phyloP scores from a whole-genome alignment of 148 eudicot species.

The Vaccinium darrowii region DNA sequence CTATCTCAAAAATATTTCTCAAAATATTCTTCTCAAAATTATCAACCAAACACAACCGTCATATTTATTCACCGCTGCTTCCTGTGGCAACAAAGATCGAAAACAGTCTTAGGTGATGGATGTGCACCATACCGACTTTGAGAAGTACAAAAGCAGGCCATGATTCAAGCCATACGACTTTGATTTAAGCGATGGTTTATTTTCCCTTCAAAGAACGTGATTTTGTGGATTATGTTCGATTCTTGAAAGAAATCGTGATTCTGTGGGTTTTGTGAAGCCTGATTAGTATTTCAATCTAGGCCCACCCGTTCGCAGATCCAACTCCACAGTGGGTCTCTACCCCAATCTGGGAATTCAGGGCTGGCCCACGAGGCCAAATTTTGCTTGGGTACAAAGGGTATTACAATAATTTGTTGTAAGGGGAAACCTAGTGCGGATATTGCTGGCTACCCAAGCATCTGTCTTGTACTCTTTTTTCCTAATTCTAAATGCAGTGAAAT shows the following conservation, averaged over 20 bases:
- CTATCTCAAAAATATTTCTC: no score
- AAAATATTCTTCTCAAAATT: no score
- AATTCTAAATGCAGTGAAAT: background rate
- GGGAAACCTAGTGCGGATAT: background rate
- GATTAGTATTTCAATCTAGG: background rate
- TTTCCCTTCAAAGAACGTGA: background rate
- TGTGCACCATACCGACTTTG: background rate
- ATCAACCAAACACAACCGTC: no score
- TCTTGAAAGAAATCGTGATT: no score
- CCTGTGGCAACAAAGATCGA: background rate
- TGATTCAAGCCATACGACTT: background rate
- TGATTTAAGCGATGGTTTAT: background rate
- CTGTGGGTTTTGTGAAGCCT: no score
- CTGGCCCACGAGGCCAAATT: background rate
- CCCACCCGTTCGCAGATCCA: background rate
- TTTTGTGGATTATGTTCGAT: background rate
- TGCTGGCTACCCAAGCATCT: background rate
- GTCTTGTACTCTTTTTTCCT: background rate
- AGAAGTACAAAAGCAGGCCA: background rate
- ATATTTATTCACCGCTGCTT: background rate
- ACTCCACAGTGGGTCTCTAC: background rate
- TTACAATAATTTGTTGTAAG: background rate
- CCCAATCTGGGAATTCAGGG: background rate
- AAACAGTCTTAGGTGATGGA: background rate
- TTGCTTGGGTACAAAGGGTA: background rate